These are phyloP conservation scores for Cladosporium sp. DNA, from an alignment of 2,329 filamentous ascomycete genomes.

Conservation along the genomic window DNA sequence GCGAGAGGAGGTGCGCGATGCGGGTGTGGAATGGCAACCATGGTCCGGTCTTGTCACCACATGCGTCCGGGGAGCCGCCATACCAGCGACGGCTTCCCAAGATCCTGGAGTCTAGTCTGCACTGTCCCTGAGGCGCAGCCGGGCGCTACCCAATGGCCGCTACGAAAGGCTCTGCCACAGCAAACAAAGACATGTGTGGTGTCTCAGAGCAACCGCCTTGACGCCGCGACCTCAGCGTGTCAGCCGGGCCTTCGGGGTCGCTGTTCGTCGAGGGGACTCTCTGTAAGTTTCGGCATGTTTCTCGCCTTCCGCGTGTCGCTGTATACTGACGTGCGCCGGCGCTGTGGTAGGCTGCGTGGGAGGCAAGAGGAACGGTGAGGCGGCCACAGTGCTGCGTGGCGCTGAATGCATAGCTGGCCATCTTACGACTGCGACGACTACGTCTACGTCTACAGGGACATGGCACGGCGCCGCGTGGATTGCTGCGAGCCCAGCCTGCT, in stretches of 20 bases:
- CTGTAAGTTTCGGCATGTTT: conserved; percentile 13
- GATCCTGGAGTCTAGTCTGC: neutral
- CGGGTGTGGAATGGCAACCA: conserved; percentile 1
- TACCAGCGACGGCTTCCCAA: neutral
- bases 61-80: conserved; percentile 7
- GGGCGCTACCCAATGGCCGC: conserved; percentile 3
- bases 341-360: conserved; percentile 2
- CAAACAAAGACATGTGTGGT: conserved; percentile 7
- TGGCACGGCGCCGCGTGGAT: too few species aligned
- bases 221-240: neutral
- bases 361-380: neutral
- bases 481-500: too few species aligned
- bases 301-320: neutral
- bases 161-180: neutral
- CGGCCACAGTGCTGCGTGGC: neutral
- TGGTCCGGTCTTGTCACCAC: conserved; percentile 6
- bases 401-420: neutral
- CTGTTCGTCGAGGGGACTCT: neutral
- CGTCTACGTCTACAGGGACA: conserved; percentile 1
- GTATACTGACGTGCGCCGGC: neutral
- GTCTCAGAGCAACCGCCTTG: conserved; percentile 7
- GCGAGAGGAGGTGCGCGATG: neutral
- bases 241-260: conserved; percentile 7
- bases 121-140: conserved; percentile 11
- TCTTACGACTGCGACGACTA: conserved; percentile 9